phyloP scores from a whole-genome alignment of 345 rosid species.

The Arabidopsis thaliana region DNA sequence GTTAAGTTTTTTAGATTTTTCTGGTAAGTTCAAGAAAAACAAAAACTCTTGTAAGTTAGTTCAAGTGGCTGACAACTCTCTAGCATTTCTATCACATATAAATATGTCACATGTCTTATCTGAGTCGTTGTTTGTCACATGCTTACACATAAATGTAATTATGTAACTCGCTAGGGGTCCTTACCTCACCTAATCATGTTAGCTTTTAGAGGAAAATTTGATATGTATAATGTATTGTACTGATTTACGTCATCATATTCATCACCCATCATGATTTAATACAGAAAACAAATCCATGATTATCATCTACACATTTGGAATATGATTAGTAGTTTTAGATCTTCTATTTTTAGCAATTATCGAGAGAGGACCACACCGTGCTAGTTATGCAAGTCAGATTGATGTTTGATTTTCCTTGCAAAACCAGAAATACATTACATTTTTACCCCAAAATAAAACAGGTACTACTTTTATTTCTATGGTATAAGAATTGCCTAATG shows the following conservation, averaged over 20 bases:
- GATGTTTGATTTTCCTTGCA: not conserved
- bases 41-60: not conserved
- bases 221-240: not conserved
- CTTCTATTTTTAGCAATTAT: not conserved
- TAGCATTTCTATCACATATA: not conserved
- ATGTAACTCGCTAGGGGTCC: not conserved
- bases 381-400: not conserved
- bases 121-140: not conserved
- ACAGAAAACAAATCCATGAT: not conserved
- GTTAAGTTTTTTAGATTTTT: not conserved
- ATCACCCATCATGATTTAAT: not conserved
- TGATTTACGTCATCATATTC: not conserved
- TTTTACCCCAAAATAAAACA: not conserved
- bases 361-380: not conserved
- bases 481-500: not conserved
- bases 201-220: not conserved
- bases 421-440: not conserved
- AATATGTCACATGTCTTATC: constrained; percentile 1
- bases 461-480: not conserved
- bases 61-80: not conserved
- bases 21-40: not conserved
- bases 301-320: not conserved
- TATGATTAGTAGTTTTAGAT: not conserved
- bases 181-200: not conserved
- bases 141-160: constrained; percentile 4